Conservation (phyloP, 1,284 basidiomycete genomes). For the Leccinum angustisporum region DNA sequence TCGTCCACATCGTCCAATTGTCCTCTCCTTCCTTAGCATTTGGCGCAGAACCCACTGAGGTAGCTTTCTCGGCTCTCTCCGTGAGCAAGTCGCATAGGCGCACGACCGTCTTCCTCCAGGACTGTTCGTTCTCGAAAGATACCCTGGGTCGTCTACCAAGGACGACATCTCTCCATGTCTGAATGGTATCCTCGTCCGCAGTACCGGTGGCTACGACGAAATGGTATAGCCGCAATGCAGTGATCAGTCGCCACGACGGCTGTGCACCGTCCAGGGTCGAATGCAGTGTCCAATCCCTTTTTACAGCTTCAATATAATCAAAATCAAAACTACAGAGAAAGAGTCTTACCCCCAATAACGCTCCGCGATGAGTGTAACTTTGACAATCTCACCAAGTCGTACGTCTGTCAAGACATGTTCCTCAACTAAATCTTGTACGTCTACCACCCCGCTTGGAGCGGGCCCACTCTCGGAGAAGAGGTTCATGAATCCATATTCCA, state of each 20-base stretch:
- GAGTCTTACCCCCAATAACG: slow-evolving; percentile 74
- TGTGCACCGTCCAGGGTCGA: slow-evolving; percentile 55
- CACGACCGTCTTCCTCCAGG: slow-evolving; percentile 37
- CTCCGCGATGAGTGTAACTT: slow-evolving; percentile 50
- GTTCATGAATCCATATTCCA: slow-evolving; percentile 84
- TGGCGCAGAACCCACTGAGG: not conserved
- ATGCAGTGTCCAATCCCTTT: slow-evolving; percentile 73
- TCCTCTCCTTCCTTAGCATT: not conserved
- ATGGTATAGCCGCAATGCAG: slow-evolving; percentile 66
- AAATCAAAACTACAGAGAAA: not conserved
- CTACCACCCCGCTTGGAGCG: slow-evolving; percentile 52
- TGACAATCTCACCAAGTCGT: slow-evolving; percentile 44
- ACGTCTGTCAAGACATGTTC: slow-evolving; percentile 44
- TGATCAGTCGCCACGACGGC: slow-evolving; percentile 75
- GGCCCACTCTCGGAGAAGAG: slow-evolving; percentile 27
- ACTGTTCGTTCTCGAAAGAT: slow-evolving; percentile 49
- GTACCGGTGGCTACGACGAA: slow-evolving; percentile 31
- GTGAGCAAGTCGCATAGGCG: slow-evolving; percentile 39
- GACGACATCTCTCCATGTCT: slow-evolving; percentile 57
- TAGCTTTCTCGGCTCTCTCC: slow-evolving; percentile 30
- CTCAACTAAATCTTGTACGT: slow-evolving; percentile 60
- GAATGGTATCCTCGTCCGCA: slow-evolving; percentile 35
- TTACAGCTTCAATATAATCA: not conserved
- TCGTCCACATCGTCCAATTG: slow-evolving; percentile 35
- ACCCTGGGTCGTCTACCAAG: slow-evolving; percentile 43